Conservation (phyloP, 345 rosid genomes). For the Eucalyptus cladocalyx region DNA sequence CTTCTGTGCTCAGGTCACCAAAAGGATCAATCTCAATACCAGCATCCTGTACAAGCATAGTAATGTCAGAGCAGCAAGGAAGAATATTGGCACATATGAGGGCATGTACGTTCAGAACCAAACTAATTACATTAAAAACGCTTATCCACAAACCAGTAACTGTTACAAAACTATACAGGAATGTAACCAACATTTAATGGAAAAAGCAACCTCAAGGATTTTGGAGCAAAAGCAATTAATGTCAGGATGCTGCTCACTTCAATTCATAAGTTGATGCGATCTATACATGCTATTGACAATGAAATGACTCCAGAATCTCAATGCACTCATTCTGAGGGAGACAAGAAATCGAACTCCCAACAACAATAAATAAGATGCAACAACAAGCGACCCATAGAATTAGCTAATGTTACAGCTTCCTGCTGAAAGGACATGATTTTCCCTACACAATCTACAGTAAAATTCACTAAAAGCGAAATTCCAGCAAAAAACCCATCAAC, state of each 20-base stretch:
- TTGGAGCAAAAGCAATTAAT: background rate
- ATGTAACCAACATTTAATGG: background rate
- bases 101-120: background rate
- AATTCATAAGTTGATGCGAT: background rate
- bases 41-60: constrained; percentile 48
- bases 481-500: background rate
- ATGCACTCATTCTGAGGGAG: background rate
- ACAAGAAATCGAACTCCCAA: background rate
- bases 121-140: background rate
- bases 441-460: background rate
- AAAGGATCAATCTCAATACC: constrained; percentile 83
- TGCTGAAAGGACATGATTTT: background rate
- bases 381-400: background rate
- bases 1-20: constrained; percentile 81
- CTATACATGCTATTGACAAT: background rate
- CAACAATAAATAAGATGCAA: background rate
- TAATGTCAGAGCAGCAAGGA: background rate
- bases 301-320: background rate
- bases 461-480: background rate
- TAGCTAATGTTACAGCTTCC: background rate
- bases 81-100: background rate
- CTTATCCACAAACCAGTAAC: background rate
- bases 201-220: background rate
- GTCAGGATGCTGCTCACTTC: background rate
- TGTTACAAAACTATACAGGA: background rate